phyloP scores from a whole-genome alignment of 495 filamentous ascomycete genomes.

The Terfezia boudieri region DNA sequence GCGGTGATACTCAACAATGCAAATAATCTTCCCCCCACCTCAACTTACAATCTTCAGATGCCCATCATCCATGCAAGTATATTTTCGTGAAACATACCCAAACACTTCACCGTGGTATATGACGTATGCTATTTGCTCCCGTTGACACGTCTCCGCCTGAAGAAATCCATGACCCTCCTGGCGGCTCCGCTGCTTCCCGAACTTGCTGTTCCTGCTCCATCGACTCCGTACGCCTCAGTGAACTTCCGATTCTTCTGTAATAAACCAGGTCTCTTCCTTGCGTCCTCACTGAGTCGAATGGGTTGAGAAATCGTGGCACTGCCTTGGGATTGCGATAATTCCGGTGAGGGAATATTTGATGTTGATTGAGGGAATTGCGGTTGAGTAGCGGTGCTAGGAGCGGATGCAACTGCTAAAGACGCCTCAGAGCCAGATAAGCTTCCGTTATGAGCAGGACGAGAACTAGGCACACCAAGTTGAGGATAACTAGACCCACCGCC shows the following conservation, averaged over 20 bases:
- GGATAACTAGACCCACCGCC: constrained; percentile 9
- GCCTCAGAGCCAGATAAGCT: constrained; percentile 14
- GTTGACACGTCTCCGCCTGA: constrained; percentile 46
- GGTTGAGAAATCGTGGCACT: background rate
- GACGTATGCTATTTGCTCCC: background rate
- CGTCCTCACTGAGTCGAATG: background rate
- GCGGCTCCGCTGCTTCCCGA: constrained; percentile 68
- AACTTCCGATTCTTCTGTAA: constrained; percentile 73
- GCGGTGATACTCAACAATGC: too few species aligned
- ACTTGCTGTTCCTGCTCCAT: constrained; percentile 33
- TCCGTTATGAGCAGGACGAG: constrained; percentile 1
- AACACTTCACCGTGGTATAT: too few species aligned
- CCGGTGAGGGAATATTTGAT: constrained; percentile 22
- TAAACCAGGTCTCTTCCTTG: constrained; percentile 20
- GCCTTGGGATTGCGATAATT: constrained; percentile 7
- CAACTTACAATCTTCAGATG: too few species aligned
- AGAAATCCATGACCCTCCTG: constrained; percentile 93
- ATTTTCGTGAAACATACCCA: too few species aligned
- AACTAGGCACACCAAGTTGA: constrained; percentile 13
- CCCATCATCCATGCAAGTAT: too few species aligned
- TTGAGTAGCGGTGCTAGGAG: constrained; percentile 22
- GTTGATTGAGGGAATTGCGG: constrained; percentile 3
- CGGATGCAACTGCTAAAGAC: constrained; percentile 20
- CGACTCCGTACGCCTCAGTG: constrained; percentile 60
- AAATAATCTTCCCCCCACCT: too few species aligned